Percentiles rank a stretch among this genome's conserved stretches.
Conservation (phyloP, 495 filamentous ascomycete species). For the Lasiosphaeria hispida region DNA sequence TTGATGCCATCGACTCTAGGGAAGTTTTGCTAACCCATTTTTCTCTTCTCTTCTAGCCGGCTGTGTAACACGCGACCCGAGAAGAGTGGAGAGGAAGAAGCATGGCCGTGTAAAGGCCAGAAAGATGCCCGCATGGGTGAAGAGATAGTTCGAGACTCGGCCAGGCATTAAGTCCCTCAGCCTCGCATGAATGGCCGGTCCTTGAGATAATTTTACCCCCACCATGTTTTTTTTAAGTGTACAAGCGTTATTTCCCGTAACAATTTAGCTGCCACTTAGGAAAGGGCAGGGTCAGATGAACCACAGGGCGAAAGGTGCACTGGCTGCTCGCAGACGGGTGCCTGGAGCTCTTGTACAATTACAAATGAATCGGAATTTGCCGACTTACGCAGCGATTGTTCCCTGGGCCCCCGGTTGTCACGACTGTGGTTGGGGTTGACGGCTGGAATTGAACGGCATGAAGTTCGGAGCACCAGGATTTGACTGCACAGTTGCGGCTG, state of each 20-base stretch:
- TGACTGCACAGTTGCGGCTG: not conserved
- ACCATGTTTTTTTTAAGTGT: conserved; percentile 8
- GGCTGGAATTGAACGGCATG: not conserved
- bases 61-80: conserved; percentile 84
- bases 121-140: conserved; percentile 99
- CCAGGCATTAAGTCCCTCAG: conserved; percentile 12
- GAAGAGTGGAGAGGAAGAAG: conserved; percentile 97
- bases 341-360: not conserved
- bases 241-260: conserved; percentile 23
- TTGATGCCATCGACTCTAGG: conserved; percentile 7
- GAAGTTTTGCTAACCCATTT: conserved; percentile 22
- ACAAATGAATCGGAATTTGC: conserved; percentile 9
- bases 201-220: conserved; percentile 11
- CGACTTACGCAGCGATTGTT: not conserved
- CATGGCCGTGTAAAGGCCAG: conserved; percentile 90
- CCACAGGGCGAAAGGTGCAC: not conserved
- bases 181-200: conserved; percentile 21
- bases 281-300: not conserved
- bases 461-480: conserved; percentile 10
- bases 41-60: conserved; percentile 60
- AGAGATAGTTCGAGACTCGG: conserved; percentile 55
- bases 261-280: conserved; percentile 18
- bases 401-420: not conserved
- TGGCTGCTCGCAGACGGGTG: not conserved
- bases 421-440: not conserved